Conservation (phyloP, 225 moss, liverwort and hornwort genomes). For the Lunularia cruciata region DNA sequence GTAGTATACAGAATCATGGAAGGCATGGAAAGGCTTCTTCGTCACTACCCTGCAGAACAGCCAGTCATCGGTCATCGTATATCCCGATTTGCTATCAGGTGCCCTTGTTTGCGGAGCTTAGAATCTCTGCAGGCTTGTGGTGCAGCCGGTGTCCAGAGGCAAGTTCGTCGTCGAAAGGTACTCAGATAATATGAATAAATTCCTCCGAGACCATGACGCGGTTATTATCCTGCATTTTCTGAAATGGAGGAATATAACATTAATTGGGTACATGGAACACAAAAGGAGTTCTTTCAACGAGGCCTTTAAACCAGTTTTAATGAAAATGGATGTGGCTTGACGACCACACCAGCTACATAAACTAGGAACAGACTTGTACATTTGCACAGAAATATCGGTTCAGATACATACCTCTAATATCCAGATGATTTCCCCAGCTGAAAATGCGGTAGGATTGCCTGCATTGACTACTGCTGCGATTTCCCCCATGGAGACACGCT, state of each 20-base stretch:
- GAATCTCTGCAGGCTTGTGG: too few species aligned
- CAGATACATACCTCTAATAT: constrained; percentile 58
- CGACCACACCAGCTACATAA: neutral
- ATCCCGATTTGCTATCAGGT: too few species aligned
- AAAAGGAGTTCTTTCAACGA: neutral
- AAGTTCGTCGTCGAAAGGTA: too few species aligned
- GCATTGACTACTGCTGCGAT: constrained; percentile 62
- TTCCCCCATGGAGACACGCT: constrained; percentile 52
- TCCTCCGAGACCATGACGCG: constrained; percentile 39
- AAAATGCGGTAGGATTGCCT: constrained; percentile 67
- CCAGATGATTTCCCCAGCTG: constrained; percentile 64
- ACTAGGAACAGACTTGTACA: neutral
- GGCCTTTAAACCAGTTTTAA: neutral
- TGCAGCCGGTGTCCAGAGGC: too few species aligned
- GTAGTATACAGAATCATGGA: too few species aligned
- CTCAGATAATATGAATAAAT: constrained; percentile 37
- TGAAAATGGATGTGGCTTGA: too few species aligned
- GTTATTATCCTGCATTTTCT: constrained; percentile 43
- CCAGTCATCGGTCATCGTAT: too few species aligned
- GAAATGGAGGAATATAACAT: neutral
- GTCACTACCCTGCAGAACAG: too few species aligned
- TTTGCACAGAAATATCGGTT: neutral
- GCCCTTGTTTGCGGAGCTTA: too few species aligned
- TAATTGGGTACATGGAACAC: neutral
- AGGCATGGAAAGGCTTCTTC: too few species aligned